A percentile compares a stretch with the other conserved stretches of the same genome.
Evolutionary conservation across 306 rosid genomes (phyloP).

Genomic region (Glycine soja): DNA sequence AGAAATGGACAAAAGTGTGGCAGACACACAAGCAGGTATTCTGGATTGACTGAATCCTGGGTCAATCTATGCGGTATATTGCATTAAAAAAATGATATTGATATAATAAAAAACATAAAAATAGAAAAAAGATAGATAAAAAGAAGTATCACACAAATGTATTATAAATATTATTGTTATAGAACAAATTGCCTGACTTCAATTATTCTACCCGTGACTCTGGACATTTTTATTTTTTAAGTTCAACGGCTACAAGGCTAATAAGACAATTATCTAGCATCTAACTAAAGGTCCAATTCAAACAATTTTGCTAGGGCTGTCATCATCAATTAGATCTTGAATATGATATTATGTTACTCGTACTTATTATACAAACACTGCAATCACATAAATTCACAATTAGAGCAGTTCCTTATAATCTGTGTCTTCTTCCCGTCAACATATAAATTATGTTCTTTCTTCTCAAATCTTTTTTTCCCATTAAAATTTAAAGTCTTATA

Average conservation of each 20-base stretch:
- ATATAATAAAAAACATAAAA: too few relatives aligned
- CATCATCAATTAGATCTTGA: background rate
- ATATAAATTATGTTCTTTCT: too few relatives aligned
- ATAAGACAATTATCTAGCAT: background rate
- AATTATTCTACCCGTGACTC: conserved; percentile 19
- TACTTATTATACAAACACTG: too few relatives aligned
- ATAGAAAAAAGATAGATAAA: too few relatives aligned
- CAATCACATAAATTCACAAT: background rate
- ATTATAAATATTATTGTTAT: background rate
- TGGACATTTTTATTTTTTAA: background rate
- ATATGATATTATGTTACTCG: background rate
- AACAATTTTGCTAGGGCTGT: conserved; percentile 20
- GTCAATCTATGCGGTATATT: conserved; percentile 17
- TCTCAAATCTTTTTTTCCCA: too few relatives aligned
- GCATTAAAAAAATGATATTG: background rate
- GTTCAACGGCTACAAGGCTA: background rate
- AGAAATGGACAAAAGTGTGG: conserved; percentile 21
- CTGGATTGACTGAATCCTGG: conserved; percentile 29
- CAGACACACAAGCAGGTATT: conserved; percentile 7
- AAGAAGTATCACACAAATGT: too few relatives aligned
- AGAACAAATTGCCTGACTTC: background rate
- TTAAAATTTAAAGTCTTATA: too few relatives aligned
- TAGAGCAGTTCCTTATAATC: background rate
- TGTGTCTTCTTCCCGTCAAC: too few relatives aligned
- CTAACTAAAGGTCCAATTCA: background rate